Evolutionary conservation across 2,329 filamentous ascomycete species (phyloP), one percentile per base, ranked within the genome.

Genomic region (Cadophora gregata): DNA sequence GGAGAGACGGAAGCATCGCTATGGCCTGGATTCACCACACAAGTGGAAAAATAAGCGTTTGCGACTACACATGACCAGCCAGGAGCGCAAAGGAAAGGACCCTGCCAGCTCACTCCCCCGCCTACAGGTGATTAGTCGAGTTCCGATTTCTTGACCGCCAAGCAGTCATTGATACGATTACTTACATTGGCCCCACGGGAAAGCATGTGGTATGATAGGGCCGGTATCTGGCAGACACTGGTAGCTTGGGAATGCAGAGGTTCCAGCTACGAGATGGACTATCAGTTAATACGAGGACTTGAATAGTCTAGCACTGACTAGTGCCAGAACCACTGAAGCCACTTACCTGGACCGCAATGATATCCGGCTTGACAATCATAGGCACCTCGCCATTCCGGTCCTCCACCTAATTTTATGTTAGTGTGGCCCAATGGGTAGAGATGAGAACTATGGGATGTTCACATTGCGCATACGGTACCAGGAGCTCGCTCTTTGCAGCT

Each of bases 121-220:
- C 29, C 31, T 56, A n/a, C 6, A 3, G 36, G 51, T 4, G 21
- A 10, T 55, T 33, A 55, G 29, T n/a, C 19, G 19, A 19, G 16
- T 7, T 33, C 27, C 7, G 4, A 4, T 7, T n/a, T 55, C 19
- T 8, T 14, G 25, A 31, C 21, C 3, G 21, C 10, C 10, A 10
- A 10, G n/a, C 3, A 33, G 27, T 8, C 8, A 33, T 31, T 33
- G 14, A 5, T 16, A 9, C 19, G 10, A n/a, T 24, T 24, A 5
- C 53, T 36, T 56, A 56, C 53, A 56, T 16, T 56, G 53, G 9
- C 29, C 53, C 4, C 14, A 56, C 38, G 29, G n/a, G 53, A 56
- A 56, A 24, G 53, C 29, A 29, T 56, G 53, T 12, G 53, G n/a
- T 19, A 56, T 10, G 19, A 56, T 21, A 38, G 53, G 31, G n/a